Percentiles rank a stretch among this genome's conserved stretches.
These are phyloP conservation scores for Komagataella phaffii DNA, from an alignment of 805 yeast species.

Conservation along the genomic window DNA sequence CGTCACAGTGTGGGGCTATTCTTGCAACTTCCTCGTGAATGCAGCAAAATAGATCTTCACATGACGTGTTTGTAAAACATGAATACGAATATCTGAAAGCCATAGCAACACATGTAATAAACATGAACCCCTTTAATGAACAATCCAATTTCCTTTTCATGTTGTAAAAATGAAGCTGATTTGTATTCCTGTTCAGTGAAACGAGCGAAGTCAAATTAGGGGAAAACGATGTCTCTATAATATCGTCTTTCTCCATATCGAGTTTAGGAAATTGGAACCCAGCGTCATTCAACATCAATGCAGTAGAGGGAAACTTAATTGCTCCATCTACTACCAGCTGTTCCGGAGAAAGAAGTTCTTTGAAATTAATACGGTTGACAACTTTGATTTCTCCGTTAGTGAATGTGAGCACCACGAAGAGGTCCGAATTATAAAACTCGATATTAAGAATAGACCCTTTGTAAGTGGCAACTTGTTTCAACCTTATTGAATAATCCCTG, in stretches of 20 bases:
- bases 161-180: slow-evolving; percentile 11
- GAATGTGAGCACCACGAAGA: slow-evolving; percentile 23
- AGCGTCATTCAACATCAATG: slow-evolving; percentile 33
- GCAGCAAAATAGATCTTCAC: slow-evolving; percentile 58
- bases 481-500: background rate
- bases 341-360: slow-evolving; percentile 1
- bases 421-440: slow-evolving; percentile 23
- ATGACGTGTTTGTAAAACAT: slow-evolving; percentile 50
- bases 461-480: slow-evolving; percentile 3
- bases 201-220: slow-evolving; percentile 35
- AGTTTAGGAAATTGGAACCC: slow-evolving; percentile 37
- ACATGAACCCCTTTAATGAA: slow-evolving; percentile 18
- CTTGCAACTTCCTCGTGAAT: slow-evolving; percentile 32
- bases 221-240: slow-evolving; percentile 28
- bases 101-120: slow-evolving; percentile 40
- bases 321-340: slow-evolving; percentile 4
- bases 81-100: slow-evolving; percentile 59
- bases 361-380: slow-evolving; percentile 23
- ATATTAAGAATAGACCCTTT: slow-evolving; percentile 15
- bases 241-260: slow-evolving; percentile 8
- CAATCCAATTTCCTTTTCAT: slow-evolving; percentile 7
- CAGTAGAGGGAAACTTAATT: slow-evolving; percentile 15
- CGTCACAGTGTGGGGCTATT: slow-evolving; percentile 11
- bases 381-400: slow-evolving; percentile 32
- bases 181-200: slow-evolving; percentile 13